Evolutionary conservation across 2,329 filamentous ascomycete species (phyloP).

Genomic region (Diatrype stigma): DNA sequence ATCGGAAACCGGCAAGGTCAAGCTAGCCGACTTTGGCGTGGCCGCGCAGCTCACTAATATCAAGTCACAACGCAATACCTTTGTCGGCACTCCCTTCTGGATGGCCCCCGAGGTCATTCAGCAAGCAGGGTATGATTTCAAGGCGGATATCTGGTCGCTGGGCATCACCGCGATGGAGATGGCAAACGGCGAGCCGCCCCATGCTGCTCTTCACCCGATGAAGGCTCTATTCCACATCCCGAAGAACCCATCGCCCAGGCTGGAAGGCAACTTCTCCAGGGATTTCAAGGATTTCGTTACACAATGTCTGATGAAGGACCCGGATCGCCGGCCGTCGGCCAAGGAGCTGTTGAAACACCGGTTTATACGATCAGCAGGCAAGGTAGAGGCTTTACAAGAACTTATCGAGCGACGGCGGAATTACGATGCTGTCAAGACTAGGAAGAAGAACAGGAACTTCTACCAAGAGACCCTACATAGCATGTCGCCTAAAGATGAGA

Average conservation of each 20-base stretch:
- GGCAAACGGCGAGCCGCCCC: conserved; percentile 82
- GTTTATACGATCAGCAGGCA: conserved; percentile 84
- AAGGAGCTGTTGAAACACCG: conserved; percentile 83
- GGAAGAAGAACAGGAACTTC: conserved; percentile 70
- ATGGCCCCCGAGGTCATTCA: conserved; percentile 95
- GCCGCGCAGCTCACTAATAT: conserved; percentile 96
- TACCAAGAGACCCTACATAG: conserved; percentile 89
- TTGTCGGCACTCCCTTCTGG: conserved; percentile 96
- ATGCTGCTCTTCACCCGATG: conserved; percentile 85
- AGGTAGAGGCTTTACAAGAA: conserved; percentile 82
- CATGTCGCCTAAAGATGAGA: conserved; percentile 61
- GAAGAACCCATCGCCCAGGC: conserved; percentile 76
- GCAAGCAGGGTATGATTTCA: conserved; percentile 78
- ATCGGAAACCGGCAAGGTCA: conserved; percentile 86
- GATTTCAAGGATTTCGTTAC: conserved; percentile 94
- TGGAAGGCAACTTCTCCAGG: conserved; percentile 82
- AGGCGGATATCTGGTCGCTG: conserved; percentile 89
- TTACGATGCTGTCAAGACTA: conserved; percentile 70
- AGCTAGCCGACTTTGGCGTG: conserved; percentile 95
- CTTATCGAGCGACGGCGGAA: conserved; percentile 78
- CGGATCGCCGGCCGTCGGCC: conserved; percentile 76
- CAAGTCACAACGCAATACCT: conserved; percentile 95
- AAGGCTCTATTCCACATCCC: conserved; percentile 90
- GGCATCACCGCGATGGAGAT: conserved; percentile 91
- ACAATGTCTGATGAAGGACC: conserved; percentile 87